Percentiles rank a stretch among this genome's conserved stretches.
Evolutionary conservation across 1,284 basidiomycete genomes (phyloP).

Genomic region (Trametes versicolor): DNA sequence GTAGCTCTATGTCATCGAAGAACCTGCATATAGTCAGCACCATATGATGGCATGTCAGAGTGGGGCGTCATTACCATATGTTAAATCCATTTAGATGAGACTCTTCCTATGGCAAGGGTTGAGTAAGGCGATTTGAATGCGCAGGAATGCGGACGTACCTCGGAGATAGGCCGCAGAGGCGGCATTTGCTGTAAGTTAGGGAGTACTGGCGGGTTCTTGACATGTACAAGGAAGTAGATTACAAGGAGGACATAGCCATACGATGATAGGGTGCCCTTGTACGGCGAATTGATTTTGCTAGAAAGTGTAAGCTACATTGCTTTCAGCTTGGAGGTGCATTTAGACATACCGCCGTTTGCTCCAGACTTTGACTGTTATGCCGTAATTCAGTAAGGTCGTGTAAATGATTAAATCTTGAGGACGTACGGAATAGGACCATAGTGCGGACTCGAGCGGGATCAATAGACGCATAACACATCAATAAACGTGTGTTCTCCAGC

Average conservation of each 20-base stretch:
- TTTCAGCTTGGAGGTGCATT: constrained; percentile 2
- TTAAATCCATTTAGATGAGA: constrained; percentile 86
- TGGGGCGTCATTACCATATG: constrained; percentile 66
- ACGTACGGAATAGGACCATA: constrained; percentile 94
- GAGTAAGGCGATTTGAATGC: constrained; percentile 24
- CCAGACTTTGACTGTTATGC: constrained; percentile 92
- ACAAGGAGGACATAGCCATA: constrained; percentile 99
- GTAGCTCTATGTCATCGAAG: constrained; percentile 95
- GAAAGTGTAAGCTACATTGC: constrained; percentile 5
- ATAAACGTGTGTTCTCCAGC: constrained; percentile 94
- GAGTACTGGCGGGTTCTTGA: constrained; percentile 94
- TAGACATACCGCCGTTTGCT: constrained; percentile 87
- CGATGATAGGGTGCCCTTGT: constrained; percentile 95
- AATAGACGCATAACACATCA: constrained; percentile 98
- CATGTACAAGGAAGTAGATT: constrained; percentile 96
- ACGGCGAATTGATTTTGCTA: constrained; percentile 98
- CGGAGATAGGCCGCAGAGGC: constrained; percentile 82
- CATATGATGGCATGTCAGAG: background rate
- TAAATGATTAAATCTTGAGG: constrained; percentile 5
- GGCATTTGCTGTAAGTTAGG: constrained; percentile 93
- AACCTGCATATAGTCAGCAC: constrained; percentile 64
- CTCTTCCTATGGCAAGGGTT: constrained; percentile 71
- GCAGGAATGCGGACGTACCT: constrained; percentile 49
- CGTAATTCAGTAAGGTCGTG: constrained; percentile 8
- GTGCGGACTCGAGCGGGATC: constrained; percentile 95